These are phyloP conservation scores for Carnegiea gigantea DNA, from an alignment of 179 eudicot species.

Conservation along the genomic window DNA sequence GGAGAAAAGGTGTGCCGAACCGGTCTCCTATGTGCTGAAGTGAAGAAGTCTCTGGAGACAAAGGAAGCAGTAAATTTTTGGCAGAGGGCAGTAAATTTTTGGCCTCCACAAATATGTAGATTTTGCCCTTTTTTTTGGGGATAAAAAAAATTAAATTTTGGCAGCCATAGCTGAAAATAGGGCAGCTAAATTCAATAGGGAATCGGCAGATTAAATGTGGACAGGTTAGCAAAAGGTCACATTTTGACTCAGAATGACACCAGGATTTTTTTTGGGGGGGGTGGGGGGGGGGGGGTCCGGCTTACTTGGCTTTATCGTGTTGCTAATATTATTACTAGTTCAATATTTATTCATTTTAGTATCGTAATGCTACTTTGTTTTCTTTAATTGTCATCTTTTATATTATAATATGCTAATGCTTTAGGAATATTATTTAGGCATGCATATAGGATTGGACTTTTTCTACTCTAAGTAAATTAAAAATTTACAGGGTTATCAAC, in stretches of 20 bases:
- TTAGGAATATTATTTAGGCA: no score
- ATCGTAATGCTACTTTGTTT: neutral
- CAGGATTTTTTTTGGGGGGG: neutral
- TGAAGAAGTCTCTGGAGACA: neutral
- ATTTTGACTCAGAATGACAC: neutral
- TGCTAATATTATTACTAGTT: neutral
- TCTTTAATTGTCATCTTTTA: neutral
- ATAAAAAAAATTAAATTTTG: neutral
- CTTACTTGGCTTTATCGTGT: neutral
- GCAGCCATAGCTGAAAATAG: neutral
- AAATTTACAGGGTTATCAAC: no score
- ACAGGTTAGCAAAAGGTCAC: neutral
- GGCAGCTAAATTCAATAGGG: slow-evolving; percentile 1
- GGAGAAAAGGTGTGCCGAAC: slow-evolving; percentile 65
- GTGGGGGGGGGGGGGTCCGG: no score
- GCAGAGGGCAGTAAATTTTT: slow-evolving; percentile 7
- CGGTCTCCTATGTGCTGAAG: slow-evolving; percentile 55
- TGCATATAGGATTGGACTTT: no score
- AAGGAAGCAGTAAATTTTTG: slow-evolving; percentile 3
- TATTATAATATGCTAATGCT: no score
- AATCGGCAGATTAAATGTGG: neutral
- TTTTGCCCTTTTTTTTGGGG: neutral
- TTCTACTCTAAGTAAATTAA: no score
- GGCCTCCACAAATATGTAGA: slow-evolving; percentile 23
- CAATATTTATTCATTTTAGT: neutral